Evolutionary conservation across 805 yeast genomes (phyloP), one percentile per base, ranked within the genome.

Genomic region (Cyberlindnera lachancei): DNA sequence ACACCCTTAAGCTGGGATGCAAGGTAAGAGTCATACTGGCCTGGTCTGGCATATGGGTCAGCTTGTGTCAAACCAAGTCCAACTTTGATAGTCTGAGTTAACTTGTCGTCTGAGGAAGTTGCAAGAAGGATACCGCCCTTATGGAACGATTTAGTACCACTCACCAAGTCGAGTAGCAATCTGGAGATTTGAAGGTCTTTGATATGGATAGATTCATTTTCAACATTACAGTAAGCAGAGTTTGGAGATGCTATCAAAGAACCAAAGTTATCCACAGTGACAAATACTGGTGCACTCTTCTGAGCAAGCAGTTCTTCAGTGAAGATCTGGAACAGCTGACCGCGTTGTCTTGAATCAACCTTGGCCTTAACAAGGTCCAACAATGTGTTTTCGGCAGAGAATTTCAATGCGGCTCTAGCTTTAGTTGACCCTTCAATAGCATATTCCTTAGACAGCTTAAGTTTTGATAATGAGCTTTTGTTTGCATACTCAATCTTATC

Each of bases 191-290:
- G 87, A 28, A 87, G 66, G 18, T 79, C 70, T 15, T 66, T 63
- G 37, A 77, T 65, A 44, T 73, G 73, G 35, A 87, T 69, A 8
- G 67, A 67, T 25, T 60, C 53, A 58, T 76, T 75, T 16, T 72
- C 61, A 2, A 67, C 55, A 48, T 77, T 69, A 45, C 71, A 68
- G 59, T 87, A 85, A 25, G 59, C 65, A 7, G 94, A 72, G 32
- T 56, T 56, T 6, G 81, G 66, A 19, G 58, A 48, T 23, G 75
- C 69, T 10, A 75, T 53, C 36, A 84, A 57, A 4, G 77, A 73
- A 37, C 84, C 76, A 50, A 85, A 67, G 50, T 82, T 77, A 54
- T 87, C 96, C 26, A 86, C 66, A 3, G 94, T 67, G 26, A 85
- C 63, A 31, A 72, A 61, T 8, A 80, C 79, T 5, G 90, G 88